Conservation (phyloP, 208 protist genomes). For the Trypanosoma brucei region DNA sequence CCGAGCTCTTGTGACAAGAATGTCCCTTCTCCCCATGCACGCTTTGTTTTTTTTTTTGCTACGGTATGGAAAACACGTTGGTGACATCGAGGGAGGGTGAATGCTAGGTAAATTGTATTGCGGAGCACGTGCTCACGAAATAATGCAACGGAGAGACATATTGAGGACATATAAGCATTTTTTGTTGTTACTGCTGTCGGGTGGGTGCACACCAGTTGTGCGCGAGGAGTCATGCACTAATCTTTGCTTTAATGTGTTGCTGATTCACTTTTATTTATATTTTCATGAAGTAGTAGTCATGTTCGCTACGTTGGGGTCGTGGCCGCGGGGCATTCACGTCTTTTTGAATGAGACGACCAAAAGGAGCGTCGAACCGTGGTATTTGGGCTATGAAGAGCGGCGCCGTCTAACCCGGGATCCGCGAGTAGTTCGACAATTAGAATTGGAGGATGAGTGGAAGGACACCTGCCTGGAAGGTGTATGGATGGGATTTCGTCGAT, state of each 20-base stretch:
- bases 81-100: not conserved
- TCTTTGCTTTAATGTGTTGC: not conserved
- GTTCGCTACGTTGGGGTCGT: slow-evolving; percentile 23
- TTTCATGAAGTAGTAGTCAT: slow-evolving; percentile 5
- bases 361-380: slow-evolving; percentile 19
- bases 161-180: no score
- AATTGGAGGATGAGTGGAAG: slow-evolving; percentile 40
- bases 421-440: slow-evolving; percentile 36
- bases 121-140: no score
- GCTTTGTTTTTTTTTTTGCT: slow-evolving; percentile 4
- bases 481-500: slow-evolving; percentile 31
- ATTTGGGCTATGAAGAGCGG: slow-evolving; percentile 33
- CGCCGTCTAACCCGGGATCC: slow-evolving; percentile 29
- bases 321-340: slow-evolving; percentile 24
- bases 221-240: no score
- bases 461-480: slow-evolving; percentile 29
- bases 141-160: no score
- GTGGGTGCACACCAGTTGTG: no score
- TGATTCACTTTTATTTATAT: not conserved
- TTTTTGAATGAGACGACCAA: slow-evolving; percentile 18
- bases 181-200: no score
- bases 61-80: not conserved
- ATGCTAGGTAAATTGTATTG: no score
- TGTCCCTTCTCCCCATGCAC: no score
- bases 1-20: no score